phyloP scores from a whole-genome alignment of 2,329 filamentous ascomycete species.

The Apiospora marii region DNA sequence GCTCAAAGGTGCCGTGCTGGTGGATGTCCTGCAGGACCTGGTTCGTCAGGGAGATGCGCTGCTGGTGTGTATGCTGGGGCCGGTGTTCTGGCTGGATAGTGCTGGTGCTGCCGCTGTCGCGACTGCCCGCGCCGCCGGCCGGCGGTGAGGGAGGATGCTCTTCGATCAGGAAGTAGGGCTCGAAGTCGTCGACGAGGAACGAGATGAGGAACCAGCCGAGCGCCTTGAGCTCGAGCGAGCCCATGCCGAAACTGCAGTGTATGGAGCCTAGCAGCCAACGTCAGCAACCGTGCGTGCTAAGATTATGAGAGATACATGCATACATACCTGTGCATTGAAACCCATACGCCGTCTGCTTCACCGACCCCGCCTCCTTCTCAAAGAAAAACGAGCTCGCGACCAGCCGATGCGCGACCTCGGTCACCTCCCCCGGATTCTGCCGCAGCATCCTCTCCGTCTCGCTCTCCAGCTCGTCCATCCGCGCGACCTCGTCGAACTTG shows the following conservation, averaged over 20 bases:
- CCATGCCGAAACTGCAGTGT: constrained; percentile 39
- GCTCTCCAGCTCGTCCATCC: constrained; percentile 38
- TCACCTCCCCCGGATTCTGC: constrained; percentile 36
- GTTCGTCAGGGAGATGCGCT: constrained; percentile 37
- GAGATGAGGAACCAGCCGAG: constrained; percentile 43
- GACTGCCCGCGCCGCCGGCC: constrained; percentile 1
- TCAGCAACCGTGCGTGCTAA: too few relatives aligned
- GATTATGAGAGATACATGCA: too few relatives aligned
- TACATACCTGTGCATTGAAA: constrained; percentile 42
- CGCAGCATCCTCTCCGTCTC: constrained; percentile 38
- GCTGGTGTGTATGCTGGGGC: constrained; percentile 22
- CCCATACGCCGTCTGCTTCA: constrained; percentile 38
- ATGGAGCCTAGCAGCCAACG: too few relatives aligned
- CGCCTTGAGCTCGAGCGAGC: constrained; percentile 39
- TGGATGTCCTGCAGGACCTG: constrained; percentile 42
- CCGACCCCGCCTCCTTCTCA: constrained; percentile 39
- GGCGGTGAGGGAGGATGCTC: constrained; percentile 27
- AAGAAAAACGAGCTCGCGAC: constrained; percentile 45
- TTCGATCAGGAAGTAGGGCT: constrained; percentile 43
- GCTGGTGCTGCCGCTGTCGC: constrained; percentile 7
- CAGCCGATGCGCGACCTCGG: constrained; percentile 41
- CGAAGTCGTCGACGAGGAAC: constrained; percentile 41
- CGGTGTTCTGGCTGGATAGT: neutral
- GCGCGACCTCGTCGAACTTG: constrained; percentile 40
- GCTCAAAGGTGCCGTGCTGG: constrained; percentile 40